Base-by-base conservation (phyloP, 2,329 filamentous ascomycete genomes). In the Botryosphaeria dothidea region DNA sequence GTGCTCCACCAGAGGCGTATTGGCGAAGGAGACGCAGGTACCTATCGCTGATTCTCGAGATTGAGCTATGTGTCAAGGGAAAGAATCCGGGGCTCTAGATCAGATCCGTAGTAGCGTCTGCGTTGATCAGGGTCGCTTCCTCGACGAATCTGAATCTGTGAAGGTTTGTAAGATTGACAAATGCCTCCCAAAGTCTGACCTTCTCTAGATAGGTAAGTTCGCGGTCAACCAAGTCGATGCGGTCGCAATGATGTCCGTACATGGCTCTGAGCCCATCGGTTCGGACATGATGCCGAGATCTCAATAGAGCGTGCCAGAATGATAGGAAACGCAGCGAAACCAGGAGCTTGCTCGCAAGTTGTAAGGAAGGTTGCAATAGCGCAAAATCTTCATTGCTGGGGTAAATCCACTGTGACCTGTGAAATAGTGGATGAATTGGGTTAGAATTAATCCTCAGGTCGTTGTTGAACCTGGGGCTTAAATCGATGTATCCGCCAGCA, bases 21-120 rank as follows among this genome's bases (percentile, higher is more conserved):
- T 21, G 31, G 11, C 31, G 34, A 7, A 64, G 61, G 19, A 64
- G 48, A 2, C 13, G 25, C n/a, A 56, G 25, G n/a, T 56, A 64
- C 34, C 25, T 27, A 11, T 64, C 38, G 49, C 61, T 64, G 36
- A 64, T 46, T 19, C 43, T 54, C 11, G 61, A 34, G n/a, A 46
- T 9, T 11, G 61, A 64, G 9, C 21, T 38, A 19, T 64, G 49
- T 8, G 61, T 34, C 13, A 4, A 2, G 13, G 19, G 23, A 25
- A 19, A 2, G 13, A 21, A 19, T 7, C 29, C 23, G 11, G 11
- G 41, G 4, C 29, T n/a, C 8, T 5, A 4, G 27, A 56, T 34
- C n/a, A 36, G 15, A 19, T 64, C 51, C 9, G 62, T 64, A 11
- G 62, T 64, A 15, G 62, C 62, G 25, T 64, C 62, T 43, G 62